Evolutionary conservation across 345 rosid genomes (phyloP).

Genomic region (Populus simonii): DNA sequence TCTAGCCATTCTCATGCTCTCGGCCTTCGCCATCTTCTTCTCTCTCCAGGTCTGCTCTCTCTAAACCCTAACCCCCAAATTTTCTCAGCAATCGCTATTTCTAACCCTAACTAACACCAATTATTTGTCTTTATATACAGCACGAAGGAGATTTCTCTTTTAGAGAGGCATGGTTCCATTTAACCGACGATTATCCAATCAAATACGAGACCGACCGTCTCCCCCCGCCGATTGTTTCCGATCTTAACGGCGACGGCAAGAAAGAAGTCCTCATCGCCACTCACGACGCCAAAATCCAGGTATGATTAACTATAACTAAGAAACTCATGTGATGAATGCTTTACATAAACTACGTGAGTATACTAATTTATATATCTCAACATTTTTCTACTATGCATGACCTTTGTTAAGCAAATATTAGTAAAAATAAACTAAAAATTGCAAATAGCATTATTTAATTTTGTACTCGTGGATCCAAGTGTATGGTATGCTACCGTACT

Average conservation of each 20-base stretch:
- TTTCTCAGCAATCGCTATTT: background rate
- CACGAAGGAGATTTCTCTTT: conserved; percentile 98
- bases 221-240: conserved; percentile 84
- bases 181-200: conserved; percentile 78
- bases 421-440: no score
- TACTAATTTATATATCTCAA: no score
- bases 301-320: background rate
- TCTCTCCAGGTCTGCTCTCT: conserved; percentile 71
- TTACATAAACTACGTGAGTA: no score
- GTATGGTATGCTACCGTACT: no score
- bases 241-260: conserved; percentile 95
- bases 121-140: conserved; percentile 26
- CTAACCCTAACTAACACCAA: background rate
- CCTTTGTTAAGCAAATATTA: no score
- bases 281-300: conserved; percentile 93
- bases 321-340: background rate
- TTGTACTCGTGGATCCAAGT: no score
- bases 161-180: conserved; percentile 87
- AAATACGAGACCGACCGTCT: conserved; percentile 88
- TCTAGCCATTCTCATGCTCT: conserved; percentile 89
- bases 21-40: conserved; percentile 96
- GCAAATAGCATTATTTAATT: no score
- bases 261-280: conserved; percentile 87
- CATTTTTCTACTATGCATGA: no score
- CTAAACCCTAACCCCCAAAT: background rate